These are phyloP conservation scores for Colletotrichum godetiae DNA, from an alignment of 2,329 filamentous ascomycete species.

Conservation along the genomic window DNA sequence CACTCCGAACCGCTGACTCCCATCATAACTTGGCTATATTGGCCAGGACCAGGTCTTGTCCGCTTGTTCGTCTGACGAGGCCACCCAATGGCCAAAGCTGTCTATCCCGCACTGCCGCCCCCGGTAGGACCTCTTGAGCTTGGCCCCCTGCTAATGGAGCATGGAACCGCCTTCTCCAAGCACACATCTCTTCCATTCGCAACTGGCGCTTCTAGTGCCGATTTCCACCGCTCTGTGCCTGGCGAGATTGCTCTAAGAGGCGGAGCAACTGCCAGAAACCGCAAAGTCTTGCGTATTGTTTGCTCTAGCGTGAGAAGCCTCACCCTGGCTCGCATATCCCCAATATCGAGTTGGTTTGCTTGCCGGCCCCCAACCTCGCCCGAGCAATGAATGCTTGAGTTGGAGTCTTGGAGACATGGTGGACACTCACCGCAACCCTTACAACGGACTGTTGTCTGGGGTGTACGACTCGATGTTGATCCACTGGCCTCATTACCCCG, in stretches of 20 bases:
- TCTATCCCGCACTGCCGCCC: conserved; percentile 3
- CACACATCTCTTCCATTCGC: neutral
- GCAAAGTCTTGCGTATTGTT: conserved; percentile 1
- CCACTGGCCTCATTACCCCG: conserved; percentile 14
- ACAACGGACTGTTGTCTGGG: neutral
- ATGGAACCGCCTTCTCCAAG: conserved; percentile 11
- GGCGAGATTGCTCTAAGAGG: conserved; percentile 6
- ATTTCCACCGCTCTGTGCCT: conserved; percentile 10
- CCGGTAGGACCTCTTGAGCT: conserved; percentile 3
- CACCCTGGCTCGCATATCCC: neutral
- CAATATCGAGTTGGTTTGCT: conserved; percentile 3
- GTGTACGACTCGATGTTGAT: conserved; percentile 12
- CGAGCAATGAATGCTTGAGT: neutral
- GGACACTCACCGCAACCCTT: conserved; percentile 16
- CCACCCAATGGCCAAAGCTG: conserved; percentile 23
- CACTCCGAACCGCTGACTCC: neutral
- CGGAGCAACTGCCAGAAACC: conserved; percentile 26
- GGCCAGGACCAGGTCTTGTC: conserved; percentile 6
- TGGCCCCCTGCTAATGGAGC: conserved; percentile 2
- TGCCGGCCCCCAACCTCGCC: conserved; percentile 2
- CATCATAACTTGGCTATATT: neutral
- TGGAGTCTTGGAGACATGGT: neutral
- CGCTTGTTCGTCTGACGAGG: neutral
- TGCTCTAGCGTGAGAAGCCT: conserved; percentile 22
- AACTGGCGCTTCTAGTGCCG: conserved; percentile 2